Evolutionary conservation across 2,329 filamentous ascomycete species (phyloP).

Genomic region (Penicillium brasilianum): DNA sequence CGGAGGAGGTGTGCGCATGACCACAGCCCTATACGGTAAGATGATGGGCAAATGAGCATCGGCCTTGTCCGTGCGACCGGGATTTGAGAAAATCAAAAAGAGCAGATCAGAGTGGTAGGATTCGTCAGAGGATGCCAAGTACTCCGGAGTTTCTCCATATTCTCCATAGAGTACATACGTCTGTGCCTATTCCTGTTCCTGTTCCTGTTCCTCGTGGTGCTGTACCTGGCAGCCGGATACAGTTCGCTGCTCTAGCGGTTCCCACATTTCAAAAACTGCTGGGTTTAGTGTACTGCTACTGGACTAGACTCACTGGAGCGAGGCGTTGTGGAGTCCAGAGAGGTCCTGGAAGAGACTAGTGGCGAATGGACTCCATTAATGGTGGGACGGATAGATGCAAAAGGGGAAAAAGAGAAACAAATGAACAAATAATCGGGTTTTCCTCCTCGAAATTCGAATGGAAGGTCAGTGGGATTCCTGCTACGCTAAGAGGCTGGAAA

Average conservation of each 20-base stretch:
- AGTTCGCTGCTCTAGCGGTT: constrained; percentile 26
- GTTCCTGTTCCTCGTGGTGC: not conserved
- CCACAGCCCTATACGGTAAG: constrained; percentile 23
- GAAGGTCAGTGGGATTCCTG: constrained; percentile 19
- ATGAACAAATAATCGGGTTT: not conserved
- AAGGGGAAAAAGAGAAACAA: constrained; percentile 19
- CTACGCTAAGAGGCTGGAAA: constrained; percentile 27
- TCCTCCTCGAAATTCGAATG: constrained; percentile 6
- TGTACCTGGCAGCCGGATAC: constrained; percentile 21
- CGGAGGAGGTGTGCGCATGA: constrained; percentile 14
- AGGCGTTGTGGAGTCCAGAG: constrained; percentile 11
- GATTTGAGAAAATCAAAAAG: constrained; percentile 16
- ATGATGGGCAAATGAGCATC: not conserved
- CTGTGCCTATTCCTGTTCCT: constrained; percentile 7
- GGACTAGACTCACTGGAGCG: too few relatives aligned
- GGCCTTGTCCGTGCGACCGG: constrained; percentile 20
- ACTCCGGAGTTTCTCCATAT: not conserved
- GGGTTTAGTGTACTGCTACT: not conserved
- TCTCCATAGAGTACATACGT: not conserved
- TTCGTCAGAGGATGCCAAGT: not conserved
- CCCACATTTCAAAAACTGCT: constrained; percentile 3
- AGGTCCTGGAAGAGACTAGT: constrained; percentile 9
- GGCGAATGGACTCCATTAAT: constrained; percentile 14
- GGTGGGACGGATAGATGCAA: not conserved
- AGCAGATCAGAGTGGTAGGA: not conserved